Evolutionary conservation across 768 basidiomycete genomes (phyloP).

Genomic region (Tylopilus sp.): DNA sequence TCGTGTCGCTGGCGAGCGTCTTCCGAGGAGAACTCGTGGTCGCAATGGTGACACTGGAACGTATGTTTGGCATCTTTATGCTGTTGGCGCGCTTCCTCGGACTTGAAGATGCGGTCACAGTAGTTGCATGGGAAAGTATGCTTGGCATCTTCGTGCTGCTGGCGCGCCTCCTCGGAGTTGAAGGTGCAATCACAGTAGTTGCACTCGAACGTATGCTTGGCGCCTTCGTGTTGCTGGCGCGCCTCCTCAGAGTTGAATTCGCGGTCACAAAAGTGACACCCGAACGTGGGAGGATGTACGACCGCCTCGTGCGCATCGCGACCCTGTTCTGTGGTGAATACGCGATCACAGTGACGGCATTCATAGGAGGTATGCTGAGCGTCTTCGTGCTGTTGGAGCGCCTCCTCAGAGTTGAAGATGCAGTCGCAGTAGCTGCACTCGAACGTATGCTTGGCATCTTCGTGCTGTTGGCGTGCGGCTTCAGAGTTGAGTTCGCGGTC

Average conservation of each 20-base stretch:
- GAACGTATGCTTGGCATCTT: conserved; percentile 4
- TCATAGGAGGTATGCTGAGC: not conserved
- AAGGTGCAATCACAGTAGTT: not conserved
- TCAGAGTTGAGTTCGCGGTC: conserved; percentile 4
- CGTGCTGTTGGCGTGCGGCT: conserved; percentile 5
- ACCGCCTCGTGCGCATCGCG: conserved; percentile 9
- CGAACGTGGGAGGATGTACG: not conserved
- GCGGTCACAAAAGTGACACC: conserved; percentile 10
- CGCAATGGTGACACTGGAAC: conserved; percentile 13
- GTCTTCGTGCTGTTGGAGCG: not conserved
- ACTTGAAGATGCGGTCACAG: not conserved
- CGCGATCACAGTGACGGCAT: conserved; percentile 5
- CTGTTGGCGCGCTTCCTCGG: not conserved
- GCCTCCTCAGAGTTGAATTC: conserved; percentile 3
- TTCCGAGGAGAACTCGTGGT: conserved; percentile 3
- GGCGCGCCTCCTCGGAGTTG: not conserved
- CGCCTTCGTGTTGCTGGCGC: conserved; percentile 7
- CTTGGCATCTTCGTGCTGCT: not conserved
- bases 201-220: conserved; percentile 5
- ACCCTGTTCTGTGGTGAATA: conserved; percentile 1
- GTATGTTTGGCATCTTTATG: conserved; percentile 12
- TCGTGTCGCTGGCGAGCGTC: conserved; percentile 7
- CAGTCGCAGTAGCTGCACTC: not conserved
- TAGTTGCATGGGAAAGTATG: conserved; percentile 2
- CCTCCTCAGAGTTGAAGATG: not conserved